Evolutionary conservation across 106 monocot species (phyloP), one percentile per base, ranked within the genome.

Genomic region (Dioscorea zingiberensis): DNA sequence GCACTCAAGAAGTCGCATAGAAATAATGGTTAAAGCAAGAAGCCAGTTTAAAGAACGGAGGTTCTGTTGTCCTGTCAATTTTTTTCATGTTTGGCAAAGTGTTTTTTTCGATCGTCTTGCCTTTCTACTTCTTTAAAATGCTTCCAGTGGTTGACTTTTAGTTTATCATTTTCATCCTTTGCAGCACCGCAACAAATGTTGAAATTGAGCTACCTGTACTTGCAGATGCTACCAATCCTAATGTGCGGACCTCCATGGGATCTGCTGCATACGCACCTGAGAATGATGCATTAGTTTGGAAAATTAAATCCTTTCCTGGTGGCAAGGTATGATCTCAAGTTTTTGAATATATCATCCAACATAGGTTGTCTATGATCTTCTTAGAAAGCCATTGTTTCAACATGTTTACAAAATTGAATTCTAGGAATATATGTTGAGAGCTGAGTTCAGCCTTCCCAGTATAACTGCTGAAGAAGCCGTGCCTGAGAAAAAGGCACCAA

Each of bases 11-110:
- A 95, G 95, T 65, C 91, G 95, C 49, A 85, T 95, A 57, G 95
- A 95, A 67, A 49, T 95, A 49, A 83, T 77, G 78, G 85, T 95
- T 2, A 95, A 91, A 67, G 91, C 95, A 56, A 83, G 91, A 74
- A 95, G 95, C 77, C 95, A 95, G 67, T 95, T 91, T 66, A 95
- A 95, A 74, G 95, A 95, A 73, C 76, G 95, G 71, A 95, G 95
- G 95, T 91, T 55, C 38, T 53, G 16, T 27, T 21, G 10, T 72
- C 12, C 19, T 38, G 19, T 58, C 44, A 26, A 21, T 2, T 27
- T 15, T 14, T 64, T 63, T 4, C 2, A 18, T 51, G 19, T 16
- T 16, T n/a, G n/a, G n/a, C n/a, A n/a, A n/a, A n/a, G n/a, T n/a
- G n/a, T n/a, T n/a, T n/a, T n/a, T n/a, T n/a, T n/a, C n/a, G n/a